Evolutionary conservation across 768 basidiomycete species (phyloP), one percentile per base, ranked within the genome.

Genomic region (Lentinula boryana): DNA sequence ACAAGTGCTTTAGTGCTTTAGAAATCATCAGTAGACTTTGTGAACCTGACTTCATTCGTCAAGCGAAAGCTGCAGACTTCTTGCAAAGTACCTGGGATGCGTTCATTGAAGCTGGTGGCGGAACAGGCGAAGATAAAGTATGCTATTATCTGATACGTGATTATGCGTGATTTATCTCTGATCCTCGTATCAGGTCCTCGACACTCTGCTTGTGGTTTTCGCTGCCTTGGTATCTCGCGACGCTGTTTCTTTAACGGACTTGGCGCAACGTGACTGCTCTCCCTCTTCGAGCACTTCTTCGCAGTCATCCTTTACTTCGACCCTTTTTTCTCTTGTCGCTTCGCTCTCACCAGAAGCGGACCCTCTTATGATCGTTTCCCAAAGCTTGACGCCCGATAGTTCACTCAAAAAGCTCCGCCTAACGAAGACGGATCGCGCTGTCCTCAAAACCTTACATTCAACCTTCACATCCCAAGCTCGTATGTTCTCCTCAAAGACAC

Each of bases 21-120:
- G 91, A 94, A 69, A 84, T 94, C 12, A 81, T 86, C 3, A 84
- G 76, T 13, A 91, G 93, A 67, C 72, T 93, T 10, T 88, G 87
- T 60, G 86, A 90, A 63, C 58, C 71, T 1, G 89, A 91, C 10
- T 94, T 93, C 66, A 77, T 83, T n/a, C 84, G 91, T 4, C 88
- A 88, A 65, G 89, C 90, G 2, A 89, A 86, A 64, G 84, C 87
- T 0, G 83, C 89, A 0, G 91, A 93, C 66, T 90, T 92, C 61
- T 78, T 86, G 31, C 71, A 74, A 13, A 81, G 79, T 41, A 84
- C 88, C 2, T 94, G 89, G 89, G 83, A 87, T 57, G 76, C 84
- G 10, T 75, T 93, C 40, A 67, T 77, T 46, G 75, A 73, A 7
- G 83, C 86, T 2, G 85, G 85, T 2, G 87, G 79, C 15, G 86